These are phyloP conservation scores for Emericellopsis terricola DNA, from an alignment of 495 filamentous ascomycete genomes.

Conservation along the genomic window DNA sequence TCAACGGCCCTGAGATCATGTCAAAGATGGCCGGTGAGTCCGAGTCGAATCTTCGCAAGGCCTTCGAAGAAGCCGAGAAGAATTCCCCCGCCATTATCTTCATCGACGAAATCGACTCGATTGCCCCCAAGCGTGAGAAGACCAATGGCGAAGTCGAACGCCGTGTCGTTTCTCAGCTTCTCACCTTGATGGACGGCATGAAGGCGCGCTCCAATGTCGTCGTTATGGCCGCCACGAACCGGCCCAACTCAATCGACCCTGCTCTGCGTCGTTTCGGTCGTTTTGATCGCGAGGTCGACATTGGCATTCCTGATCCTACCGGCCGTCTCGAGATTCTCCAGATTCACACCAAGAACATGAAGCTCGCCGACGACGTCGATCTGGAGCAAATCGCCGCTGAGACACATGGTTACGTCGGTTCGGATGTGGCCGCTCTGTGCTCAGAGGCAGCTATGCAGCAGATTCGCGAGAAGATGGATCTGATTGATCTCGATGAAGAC, in stretches of 20 bases:
- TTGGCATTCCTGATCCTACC: conserved; percentile 93
- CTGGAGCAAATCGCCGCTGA: conserved; percentile 92
- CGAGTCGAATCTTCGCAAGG: conserved; percentile 91
- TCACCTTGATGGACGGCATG: conserved; percentile 99
- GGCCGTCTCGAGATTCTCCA: conserved; percentile 96
- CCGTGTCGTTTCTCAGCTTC: conserved; percentile 91
- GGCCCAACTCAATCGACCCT: conserved; percentile 94
- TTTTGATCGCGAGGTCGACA: conserved; percentile 97
- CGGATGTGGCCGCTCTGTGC: conserved; percentile 95
- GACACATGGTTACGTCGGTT: conserved; percentile 98
- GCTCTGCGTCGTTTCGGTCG: conserved; percentile 93
- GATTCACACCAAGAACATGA: conserved; percentile 99
- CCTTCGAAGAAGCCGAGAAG: conserved; percentile 98
- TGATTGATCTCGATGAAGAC: conserved; percentile 97
- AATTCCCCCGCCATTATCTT: conserved; percentile 99
- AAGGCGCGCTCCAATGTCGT: conserved; percentile 97
- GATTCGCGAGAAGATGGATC: conserved; percentile 99
- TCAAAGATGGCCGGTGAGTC: conserved; percentile 99
- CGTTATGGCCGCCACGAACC: conserved; percentile 96
- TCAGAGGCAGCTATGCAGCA: conserved; percentile 99
- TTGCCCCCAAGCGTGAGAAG: conserved; percentile 98
- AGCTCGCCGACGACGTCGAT: conserved; percentile 91
- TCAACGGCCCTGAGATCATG: conserved; percentile 99
- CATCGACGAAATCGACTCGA: conserved; percentile 98
- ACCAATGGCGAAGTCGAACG: conserved; percentile 98